These are phyloP conservation scores for Emericellopsis atlantica DNA, from an alignment of 2,329 filamentous ascomycete genomes.

Conservation along the genomic window DNA sequence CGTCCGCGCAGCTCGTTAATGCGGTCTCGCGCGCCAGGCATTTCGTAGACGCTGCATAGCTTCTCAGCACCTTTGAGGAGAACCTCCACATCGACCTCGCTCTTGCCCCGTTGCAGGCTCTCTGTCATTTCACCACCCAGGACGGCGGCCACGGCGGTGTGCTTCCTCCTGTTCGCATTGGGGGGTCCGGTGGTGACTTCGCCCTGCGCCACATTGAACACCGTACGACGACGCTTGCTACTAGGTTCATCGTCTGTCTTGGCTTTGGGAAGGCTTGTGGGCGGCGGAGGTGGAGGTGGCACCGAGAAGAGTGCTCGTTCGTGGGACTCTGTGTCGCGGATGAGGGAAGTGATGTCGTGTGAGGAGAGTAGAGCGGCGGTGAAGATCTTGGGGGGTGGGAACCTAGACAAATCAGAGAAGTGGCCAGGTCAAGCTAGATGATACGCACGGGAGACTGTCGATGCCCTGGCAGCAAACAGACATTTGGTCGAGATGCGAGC, in stretches of 20 bases:
- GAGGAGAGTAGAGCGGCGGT: slow-evolving; percentile 81
- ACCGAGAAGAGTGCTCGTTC: slow-evolving; percentile 93
- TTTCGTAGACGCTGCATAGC: slow-evolving; percentile 75
- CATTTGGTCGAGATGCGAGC: slow-evolving; percentile 66
- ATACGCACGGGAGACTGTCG: slow-evolving; percentile 55
- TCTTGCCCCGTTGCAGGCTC: slow-evolving; percentile 48
- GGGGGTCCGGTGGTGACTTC: slow-evolving; percentile 47
- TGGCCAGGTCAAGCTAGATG: no score
- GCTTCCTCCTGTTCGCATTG: slow-evolving; percentile 46
- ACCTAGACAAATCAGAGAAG: slow-evolving; percentile 34
- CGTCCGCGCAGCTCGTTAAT: slow-evolving; percentile 62
- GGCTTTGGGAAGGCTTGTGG: slow-evolving; percentile 17
- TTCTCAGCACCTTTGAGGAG: slow-evolving; percentile 80
- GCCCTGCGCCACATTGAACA: slow-evolving; percentile 52
- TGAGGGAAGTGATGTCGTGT: slow-evolving; percentile 86
- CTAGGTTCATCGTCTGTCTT: slow-evolving; percentile 16
- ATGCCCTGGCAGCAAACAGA: slow-evolving; percentile 65
- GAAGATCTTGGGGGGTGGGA: slow-evolving; percentile 86
- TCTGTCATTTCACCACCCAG: slow-evolving; percentile 79
- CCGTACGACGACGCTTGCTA: slow-evolving; percentile 39
- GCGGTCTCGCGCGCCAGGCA: slow-evolving; percentile 65
- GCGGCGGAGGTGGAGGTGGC: slow-evolving; percentile 56
- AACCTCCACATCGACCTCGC: slow-evolving; percentile 77
- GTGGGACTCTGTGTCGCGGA: slow-evolving; percentile 89
- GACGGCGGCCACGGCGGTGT: slow-evolving; percentile 81